phyloP scores from a whole-genome alignment of 257 asterid species.

The Solanum corneliomulleri region DNA sequence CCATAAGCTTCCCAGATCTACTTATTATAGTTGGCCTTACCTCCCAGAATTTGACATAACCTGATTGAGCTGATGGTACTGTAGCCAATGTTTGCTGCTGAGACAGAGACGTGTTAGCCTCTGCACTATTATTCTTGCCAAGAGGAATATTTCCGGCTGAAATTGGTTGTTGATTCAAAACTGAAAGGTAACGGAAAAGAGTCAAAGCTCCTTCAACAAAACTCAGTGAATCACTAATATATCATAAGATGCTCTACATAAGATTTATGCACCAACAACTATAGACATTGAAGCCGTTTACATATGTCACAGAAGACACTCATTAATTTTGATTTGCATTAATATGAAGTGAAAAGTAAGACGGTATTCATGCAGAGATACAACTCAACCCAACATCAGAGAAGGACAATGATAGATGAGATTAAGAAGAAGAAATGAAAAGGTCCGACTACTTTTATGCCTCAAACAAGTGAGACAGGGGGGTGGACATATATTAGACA shows the following conservation, averaged over 20 bases:
- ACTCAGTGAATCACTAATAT: neutral
- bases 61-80: constrained; percentile 60
- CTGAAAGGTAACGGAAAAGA: constrained; percentile 15
- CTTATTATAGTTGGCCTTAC: constrained; percentile 22
- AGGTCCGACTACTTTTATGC: neutral
- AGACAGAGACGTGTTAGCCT: constrained; percentile 50
- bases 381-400: neutral
- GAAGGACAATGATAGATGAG: neutral
- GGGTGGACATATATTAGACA: neutral
- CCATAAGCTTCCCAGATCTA: neutral
- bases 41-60: constrained; percentile 91
- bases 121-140: constrained; percentile 55
- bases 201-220: constrained; percentile 5
- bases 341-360: neutral
- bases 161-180: constrained; percentile 45
- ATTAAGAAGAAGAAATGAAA: neutral
- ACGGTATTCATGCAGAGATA: neutral
- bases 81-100: constrained; percentile 72
- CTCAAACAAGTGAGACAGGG: neutral
- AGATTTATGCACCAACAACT: neutral
- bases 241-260: neutral
- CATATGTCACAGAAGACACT: neutral
- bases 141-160: constrained; percentile 48
- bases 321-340: neutral
- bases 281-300: neutral